A percentile compares a stretch with the other conserved stretches of the same genome.
phyloP scores from a whole-genome alignment of 352 stramenopile species.

The Pythium dissotocum region DNA sequence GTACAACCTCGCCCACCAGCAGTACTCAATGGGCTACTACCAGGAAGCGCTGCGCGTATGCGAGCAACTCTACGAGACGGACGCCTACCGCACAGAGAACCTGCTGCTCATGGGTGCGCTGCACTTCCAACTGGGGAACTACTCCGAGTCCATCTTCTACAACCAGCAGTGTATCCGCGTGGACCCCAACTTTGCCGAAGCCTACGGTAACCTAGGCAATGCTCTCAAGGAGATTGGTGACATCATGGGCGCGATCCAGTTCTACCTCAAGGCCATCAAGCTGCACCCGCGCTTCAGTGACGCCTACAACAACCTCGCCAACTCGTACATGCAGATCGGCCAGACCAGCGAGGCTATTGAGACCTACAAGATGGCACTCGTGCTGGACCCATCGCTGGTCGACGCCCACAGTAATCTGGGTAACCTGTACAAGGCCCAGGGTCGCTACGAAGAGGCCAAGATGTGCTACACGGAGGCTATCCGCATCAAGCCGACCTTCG shows the following conservation, averaged over 20 bases:
- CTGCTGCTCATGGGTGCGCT: constrained; percentile 91
- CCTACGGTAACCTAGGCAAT: constrained; percentile 94
- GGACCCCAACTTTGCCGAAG: constrained; percentile 91
- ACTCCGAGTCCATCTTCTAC: constrained; percentile 93
- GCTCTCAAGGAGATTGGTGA: constrained; percentile 94
- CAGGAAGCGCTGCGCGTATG: constrained; percentile 80
- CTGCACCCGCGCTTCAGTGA: constrained; percentile 90
- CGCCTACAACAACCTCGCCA: constrained; percentile 93
- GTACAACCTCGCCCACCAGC: constrained; percentile 76
- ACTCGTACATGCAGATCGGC: constrained; percentile 91
- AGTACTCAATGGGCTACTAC: constrained; percentile 90
- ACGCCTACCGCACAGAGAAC: constrained; percentile 90
- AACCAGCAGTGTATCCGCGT: constrained; percentile 94
- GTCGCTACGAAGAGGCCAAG: constrained; percentile 84
- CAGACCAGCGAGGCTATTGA: constrained; percentile 89
- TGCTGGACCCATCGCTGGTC: constrained; percentile 86
- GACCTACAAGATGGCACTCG: constrained; percentile 94
- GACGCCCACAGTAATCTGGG: constrained; percentile 95
- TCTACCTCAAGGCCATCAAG: constrained; percentile 93
- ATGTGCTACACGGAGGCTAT: constrained; percentile 91
- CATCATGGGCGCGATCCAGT: constrained; percentile 87
- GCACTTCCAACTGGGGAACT: constrained; percentile 93
- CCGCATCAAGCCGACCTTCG: constrained; percentile 85
- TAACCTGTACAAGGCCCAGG: constrained; percentile 92
- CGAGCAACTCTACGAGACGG: constrained; percentile 88